Conservation (phyloP, 345 rosid species). For the Populus deltoides region DNA sequence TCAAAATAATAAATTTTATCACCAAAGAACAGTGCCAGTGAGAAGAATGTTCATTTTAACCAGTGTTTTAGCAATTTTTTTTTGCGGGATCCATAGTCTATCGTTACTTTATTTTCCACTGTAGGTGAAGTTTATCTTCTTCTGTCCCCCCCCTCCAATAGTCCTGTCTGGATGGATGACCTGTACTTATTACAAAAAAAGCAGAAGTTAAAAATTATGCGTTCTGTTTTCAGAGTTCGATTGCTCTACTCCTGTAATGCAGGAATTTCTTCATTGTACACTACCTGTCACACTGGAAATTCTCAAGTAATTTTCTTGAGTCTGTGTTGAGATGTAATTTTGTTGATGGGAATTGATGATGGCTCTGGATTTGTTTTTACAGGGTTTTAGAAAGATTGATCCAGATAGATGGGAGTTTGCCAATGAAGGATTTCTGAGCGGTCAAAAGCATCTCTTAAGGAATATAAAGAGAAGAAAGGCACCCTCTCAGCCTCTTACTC, state of each 20-base stretch:
- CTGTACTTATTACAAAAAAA: neutral
- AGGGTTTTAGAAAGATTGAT: constrained; percentile 88
- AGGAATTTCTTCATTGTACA: neutral
- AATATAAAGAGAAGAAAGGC: constrained; percentile 66
- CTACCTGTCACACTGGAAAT: neutral
- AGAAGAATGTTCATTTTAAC: neutral
- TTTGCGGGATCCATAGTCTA: neutral
- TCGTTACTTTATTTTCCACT: neutral
- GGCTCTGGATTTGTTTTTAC: neutral
- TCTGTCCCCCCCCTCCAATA: neutral
- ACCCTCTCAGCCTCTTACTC: constrained; percentile 31
- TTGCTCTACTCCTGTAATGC: neutral
- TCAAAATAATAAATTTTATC: neutral
- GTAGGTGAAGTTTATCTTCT: neutral
- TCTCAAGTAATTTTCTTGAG: neutral
- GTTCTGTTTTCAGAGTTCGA: neutral
- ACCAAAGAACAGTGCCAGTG: neutral
- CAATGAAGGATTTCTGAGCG: constrained; percentile 75
- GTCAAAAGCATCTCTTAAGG: constrained; percentile 65
- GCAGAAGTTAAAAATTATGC: neutral
- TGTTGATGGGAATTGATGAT: neutral
- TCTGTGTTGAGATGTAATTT: neutral
- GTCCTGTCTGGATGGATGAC: constrained; percentile 22
- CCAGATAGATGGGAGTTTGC: constrained; percentile 83
- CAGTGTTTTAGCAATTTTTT: neutral